Conservation (phyloP, 495 filamentous ascomycete genomes). For the Podospora appendiculata region DNA sequence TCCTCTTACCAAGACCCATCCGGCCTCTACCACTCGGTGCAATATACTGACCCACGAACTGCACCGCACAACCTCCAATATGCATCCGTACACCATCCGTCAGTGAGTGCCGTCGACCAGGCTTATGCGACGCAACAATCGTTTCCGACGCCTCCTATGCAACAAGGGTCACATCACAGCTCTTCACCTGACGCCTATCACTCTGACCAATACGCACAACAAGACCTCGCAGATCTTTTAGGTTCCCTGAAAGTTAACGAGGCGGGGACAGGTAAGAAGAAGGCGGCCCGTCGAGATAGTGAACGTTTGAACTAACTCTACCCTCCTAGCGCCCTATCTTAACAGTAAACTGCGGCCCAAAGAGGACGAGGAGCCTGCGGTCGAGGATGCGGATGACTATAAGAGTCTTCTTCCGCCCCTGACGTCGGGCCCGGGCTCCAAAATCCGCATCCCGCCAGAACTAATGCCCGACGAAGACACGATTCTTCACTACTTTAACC, state of each 20-base stretch:
- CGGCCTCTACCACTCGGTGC: slow-evolving; percentile 35
- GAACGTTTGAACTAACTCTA: slow-evolving; percentile 5
- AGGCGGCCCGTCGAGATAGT: neutral
- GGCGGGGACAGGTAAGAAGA: slow-evolving; percentile 69
- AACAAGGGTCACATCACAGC: slow-evolving; percentile 36
- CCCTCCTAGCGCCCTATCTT: slow-evolving; percentile 68
- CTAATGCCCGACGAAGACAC: slow-evolving; percentile 88
- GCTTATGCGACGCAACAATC: slow-evolving; percentile 35
- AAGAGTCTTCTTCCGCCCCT: slow-evolving; percentile 56
- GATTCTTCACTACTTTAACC: slow-evolving; percentile 77
- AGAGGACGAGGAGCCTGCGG: slow-evolving; percentile 61
- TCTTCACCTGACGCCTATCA: slow-evolving; percentile 45
- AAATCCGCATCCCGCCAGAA: slow-evolving; percentile 83
- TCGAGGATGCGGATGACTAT: slow-evolving; percentile 67
- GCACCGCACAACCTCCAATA: slow-evolving; percentile 43
- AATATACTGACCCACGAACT: slow-evolving; percentile 36
- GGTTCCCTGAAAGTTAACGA: slow-evolving; percentile 85
- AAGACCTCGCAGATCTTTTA: slow-evolving; percentile 70
- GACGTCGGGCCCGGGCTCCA: slow-evolving; percentile 57
- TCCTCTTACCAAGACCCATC: slow-evolving; percentile 31
- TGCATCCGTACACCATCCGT: slow-evolving; percentile 30
- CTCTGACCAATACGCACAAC: slow-evolving; percentile 57
- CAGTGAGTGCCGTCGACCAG: slow-evolving; percentile 42
- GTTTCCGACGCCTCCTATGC: slow-evolving; percentile 48
- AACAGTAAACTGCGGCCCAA: slow-evolving; percentile 57